Percentiles rank a stretch among this genome's conserved stretches.
phyloP scores from a whole-genome alignment of 345 rosid genomes.

The Eucalyptus marginata region DNA sequence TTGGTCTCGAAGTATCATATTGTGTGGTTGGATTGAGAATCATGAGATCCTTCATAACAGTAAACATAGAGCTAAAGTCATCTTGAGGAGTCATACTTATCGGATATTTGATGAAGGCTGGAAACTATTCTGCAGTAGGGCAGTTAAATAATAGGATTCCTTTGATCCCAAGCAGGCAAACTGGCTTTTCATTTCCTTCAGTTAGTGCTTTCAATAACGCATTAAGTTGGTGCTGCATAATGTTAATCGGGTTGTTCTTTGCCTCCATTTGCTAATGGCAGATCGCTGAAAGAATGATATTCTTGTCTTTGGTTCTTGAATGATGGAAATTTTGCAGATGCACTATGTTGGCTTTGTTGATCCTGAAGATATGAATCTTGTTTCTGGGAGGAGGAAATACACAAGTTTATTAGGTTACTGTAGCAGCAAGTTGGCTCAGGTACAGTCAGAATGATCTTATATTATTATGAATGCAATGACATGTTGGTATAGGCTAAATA shows the following conservation, averaged over 20 bases:
- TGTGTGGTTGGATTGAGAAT: not conserved
- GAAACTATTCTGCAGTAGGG: not conserved
- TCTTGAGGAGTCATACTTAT: not conserved
- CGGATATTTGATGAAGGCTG: not conserved
- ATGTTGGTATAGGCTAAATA: not conserved
- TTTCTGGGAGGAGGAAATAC: slow-evolving; percentile 64
- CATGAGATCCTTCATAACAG: not conserved
- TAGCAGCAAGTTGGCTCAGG: slow-evolving; percentile 92
- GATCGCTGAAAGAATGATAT: not conserved
- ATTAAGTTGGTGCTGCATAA: not conserved
- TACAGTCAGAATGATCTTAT: slow-evolving; percentile 7
- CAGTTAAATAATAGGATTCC: not conserved
- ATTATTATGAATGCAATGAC: not conserved
- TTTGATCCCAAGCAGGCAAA: not conserved
- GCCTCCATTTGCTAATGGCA: not conserved
- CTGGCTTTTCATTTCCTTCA: not conserved
- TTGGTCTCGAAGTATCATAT: not conserved
- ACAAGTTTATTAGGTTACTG: slow-evolving; percentile 67
- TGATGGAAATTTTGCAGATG: slow-evolving; percentile 35
- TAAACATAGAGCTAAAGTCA: not conserved
- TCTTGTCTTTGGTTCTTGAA: not conserved
- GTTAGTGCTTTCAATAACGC: not conserved
- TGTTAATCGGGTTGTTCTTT: not conserved
- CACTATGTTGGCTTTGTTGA: slow-evolving; percentile 86
- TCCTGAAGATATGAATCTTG: slow-evolving; percentile 81